Evolutionary conservation across 2,329 filamentous ascomycete species (phyloP), one percentile per base, ranked within the genome.

Genomic region (Fusarium brachygibbosum): DNA sequence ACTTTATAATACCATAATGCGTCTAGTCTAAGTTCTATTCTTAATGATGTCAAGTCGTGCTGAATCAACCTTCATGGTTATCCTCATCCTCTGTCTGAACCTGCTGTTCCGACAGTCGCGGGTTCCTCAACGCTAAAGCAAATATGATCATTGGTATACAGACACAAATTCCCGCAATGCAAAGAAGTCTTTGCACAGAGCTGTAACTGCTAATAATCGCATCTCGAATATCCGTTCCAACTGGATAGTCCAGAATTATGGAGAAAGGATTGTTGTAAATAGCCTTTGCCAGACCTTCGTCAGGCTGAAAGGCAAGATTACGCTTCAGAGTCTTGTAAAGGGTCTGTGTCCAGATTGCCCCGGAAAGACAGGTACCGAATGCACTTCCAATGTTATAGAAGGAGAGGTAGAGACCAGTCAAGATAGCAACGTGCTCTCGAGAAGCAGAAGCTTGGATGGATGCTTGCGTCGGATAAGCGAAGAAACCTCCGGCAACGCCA

Each of bases 401-500:
- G 0, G 81, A 79, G 0, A 83, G 70, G 40, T 81, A 81, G 2
- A 82, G 74, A 0, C 79, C 78, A 0, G 79, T 82, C 8, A 82
- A 59, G 14, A 82, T 77, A 9, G 79, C 79, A 0, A 82, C 76
- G 34, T 82, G 78, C 45, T 81, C 78, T 28, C 76, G 74, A 2
- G 74, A 74, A 0, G 79, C 78, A 0, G 79, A 79, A 0, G 80
- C 78, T 44, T 82, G 80, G 37, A 82, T 80, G 1, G 79, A 80
- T 0, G 79, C 80, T 49, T 81, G 79, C 0, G 79, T 80, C 0
- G 80, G 80, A 52, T 81, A 82, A 0, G 80, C 77, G 70, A 89
- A 89, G 58, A 90, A 77, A 1, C 87, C 88, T 13, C 86, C 87
- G 1, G 86, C 86, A 41, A 89, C 79, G 42, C 87, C 87, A 4